Evolutionary conservation across 768 basidiomycete genomes (phyloP), one percentile per base, ranked within the genome.

Genomic region (Naganishia friedmannii): DNA sequence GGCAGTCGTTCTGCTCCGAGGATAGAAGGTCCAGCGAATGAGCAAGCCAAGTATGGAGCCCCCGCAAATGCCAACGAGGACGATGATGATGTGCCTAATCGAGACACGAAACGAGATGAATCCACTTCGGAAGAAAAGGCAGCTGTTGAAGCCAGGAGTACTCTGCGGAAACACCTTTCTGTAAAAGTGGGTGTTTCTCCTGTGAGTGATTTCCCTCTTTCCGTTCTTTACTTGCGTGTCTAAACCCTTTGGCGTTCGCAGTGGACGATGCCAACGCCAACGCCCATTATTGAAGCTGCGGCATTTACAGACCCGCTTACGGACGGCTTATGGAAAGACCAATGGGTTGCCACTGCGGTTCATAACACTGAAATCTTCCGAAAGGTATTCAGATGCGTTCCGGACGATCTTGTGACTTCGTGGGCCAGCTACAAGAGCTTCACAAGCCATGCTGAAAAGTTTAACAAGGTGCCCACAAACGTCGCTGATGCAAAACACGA

Each of bases 341-440:
- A 90, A 45, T 99, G 96, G 95, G 84, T 89, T 2, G 87, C 91
- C 17, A 88, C 87, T 58, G 93, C 95, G 0, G 87, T 87, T 26
- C 89, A 93, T 75, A 99, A 98, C 79, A 99, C 95, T 72, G 91
- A 95, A 78, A 92, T 97, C 73, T 97, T 87, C 82, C 89, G 93
- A 67, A 94, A 91, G 78, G 93, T 97, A 3, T 99, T 99, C 83
- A 89, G 92, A 75, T 89, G 90, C 42, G 83, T 94, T 31, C 95
- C 96, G 6, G 95, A 98, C 79, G 94, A 99, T 78, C 84, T 88
- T 28, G 87, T 97, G 70, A 89, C 89, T 1, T 95, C 94, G 0
- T 99, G 95, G 95, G 93, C 93, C 76, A 90, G 92, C 77, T 97
- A 89, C 82, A 94, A 89, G 77, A 91, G 94, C 72, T 97, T 91